Evolutionary conservation across 2,329 filamentous ascomycete species (phyloP).

Genomic region (Xylaria sp.): DNA sequence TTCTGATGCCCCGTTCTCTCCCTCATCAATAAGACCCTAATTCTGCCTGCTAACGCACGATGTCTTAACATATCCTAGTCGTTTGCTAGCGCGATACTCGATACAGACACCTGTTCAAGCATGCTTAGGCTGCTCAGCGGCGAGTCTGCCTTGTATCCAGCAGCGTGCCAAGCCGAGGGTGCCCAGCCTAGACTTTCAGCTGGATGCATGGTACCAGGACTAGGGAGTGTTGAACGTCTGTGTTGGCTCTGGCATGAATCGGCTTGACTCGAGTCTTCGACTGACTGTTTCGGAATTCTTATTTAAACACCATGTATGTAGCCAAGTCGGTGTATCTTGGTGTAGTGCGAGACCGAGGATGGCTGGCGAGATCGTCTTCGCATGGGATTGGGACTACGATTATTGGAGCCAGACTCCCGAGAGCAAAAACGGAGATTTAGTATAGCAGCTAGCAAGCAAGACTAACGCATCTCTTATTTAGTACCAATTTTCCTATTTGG

Average conservation of each 20-base stretch:
- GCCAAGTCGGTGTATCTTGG: background rate
- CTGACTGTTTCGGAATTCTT: background rate
- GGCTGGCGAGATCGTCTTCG: background rate
- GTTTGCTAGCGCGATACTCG: background rate
- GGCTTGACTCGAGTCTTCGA: background rate
- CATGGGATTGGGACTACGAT: too few species aligned
- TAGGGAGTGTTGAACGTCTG: background rate
- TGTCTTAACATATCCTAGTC: background rate
- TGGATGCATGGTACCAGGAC: slow-evolving; percentile 15
- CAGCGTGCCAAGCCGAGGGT: slow-evolving; percentile 16
- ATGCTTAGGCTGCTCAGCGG: background rate
- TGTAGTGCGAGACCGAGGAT: background rate
- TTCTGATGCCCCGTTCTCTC: background rate
- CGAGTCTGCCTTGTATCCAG: slow-evolving; percentile 7
- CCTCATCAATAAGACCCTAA: background rate
- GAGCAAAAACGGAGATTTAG: too few species aligned
- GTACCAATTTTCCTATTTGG: background rate
- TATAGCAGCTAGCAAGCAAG: too few species aligned
- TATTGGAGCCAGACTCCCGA: too few species aligned
- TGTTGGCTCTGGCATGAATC: background rate
- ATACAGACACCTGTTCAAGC: background rate
- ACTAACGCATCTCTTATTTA: too few species aligned
- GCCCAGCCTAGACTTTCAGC: slow-evolving; percentile 27
- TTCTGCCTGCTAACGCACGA: background rate
- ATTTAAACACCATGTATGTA: too few species aligned